phyloP scores from a whole-genome alignment of 148 eudicot species.

The Arctostaphylos glauca region DNA sequence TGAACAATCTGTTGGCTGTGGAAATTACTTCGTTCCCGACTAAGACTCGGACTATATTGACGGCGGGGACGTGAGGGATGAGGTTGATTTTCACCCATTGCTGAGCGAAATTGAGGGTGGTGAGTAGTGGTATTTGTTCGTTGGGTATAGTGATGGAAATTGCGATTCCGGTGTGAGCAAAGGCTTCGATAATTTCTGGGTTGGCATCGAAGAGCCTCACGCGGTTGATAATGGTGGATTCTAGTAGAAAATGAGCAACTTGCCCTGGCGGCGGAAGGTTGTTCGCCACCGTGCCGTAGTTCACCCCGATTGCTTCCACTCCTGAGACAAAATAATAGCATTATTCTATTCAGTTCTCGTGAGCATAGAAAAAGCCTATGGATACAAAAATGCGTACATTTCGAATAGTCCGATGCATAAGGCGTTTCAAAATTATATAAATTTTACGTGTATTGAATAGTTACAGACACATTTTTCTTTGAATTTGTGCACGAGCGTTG shows the following conservation, averaged over 20 bases:
- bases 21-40: slow-evolving; percentile 75
- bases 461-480: too few species aligned
- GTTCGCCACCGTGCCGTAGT: slow-evolving; percentile 62
- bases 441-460: too few species aligned
- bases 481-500: too few species aligned
- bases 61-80: slow-evolving; percentile 36
- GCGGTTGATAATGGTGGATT: slow-evolving; percentile 53
- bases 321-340: slow-evolving; percentile 19
- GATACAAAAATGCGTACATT: too few species aligned
- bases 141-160: slow-evolving; percentile 55
- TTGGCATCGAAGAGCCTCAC: slow-evolving; percentile 58
- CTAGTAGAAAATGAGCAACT: slow-evolving; percentile 47
- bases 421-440: too few species aligned
- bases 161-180: slow-evolving; percentile 53
- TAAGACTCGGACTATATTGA: slow-evolving; percentile 48
- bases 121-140: slow-evolving; percentile 46
- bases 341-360: neutral
- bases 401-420: too few species aligned
- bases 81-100: slow-evolving; percentile 46
- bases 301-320: slow-evolving; percentile 55
- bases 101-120: slow-evolving; percentile 39
- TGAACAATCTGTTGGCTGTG: slow-evolving; percentile 40
- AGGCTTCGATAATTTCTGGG: slow-evolving; percentile 43
- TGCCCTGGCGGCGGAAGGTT: slow-evolving; percentile 60
- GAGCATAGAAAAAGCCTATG: too few species aligned